phyloP scores from a whole-genome alignment of 345 rosid species.

The Corchorus olitorius region DNA sequence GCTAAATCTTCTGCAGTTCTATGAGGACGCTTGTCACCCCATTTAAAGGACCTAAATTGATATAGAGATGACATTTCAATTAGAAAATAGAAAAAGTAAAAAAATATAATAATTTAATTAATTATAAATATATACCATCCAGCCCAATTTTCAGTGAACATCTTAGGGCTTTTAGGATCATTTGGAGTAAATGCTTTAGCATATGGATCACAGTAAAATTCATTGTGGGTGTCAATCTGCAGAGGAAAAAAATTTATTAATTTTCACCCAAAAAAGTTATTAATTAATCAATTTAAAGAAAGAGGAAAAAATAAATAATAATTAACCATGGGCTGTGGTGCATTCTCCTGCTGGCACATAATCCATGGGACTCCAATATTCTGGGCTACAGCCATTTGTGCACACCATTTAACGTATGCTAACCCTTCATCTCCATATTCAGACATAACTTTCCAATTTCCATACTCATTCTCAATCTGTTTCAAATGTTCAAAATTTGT shows the following conservation, averaged over 20 bases:
- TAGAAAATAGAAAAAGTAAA: background rate
- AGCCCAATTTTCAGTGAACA: conserved; percentile 73
- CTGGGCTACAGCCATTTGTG: conserved; percentile 57
- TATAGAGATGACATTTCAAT: background rate
- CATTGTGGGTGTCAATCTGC: conserved; percentile 60
- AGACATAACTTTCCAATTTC: conserved; percentile 49
- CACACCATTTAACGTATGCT: conserved; percentile 68
- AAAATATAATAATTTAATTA: no score
- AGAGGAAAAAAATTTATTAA: no score
- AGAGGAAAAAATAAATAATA: background rate
- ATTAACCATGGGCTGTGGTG: conserved; percentile 67
- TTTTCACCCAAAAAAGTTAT: no score
- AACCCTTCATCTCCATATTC: conserved; percentile 58
- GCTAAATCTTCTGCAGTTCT: conserved; percentile 63
- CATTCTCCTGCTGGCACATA: conserved; percentile 71
- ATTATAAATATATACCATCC: no score
- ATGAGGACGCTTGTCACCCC: conserved; percentile 45
- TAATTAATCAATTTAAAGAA: no score
- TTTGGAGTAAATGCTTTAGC: background rate
- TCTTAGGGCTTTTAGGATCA: conserved; percentile 47
- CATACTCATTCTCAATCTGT: conserved; percentile 87
- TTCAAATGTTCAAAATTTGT: no score
- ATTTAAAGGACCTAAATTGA: conserved; percentile 48
- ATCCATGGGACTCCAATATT: conserved; percentile 82
- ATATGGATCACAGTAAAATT: conserved; percentile 43